Base-by-base conservation (phyloP, 352 stramenopile species). In the Pseudoperonospora humuli region DNA sequence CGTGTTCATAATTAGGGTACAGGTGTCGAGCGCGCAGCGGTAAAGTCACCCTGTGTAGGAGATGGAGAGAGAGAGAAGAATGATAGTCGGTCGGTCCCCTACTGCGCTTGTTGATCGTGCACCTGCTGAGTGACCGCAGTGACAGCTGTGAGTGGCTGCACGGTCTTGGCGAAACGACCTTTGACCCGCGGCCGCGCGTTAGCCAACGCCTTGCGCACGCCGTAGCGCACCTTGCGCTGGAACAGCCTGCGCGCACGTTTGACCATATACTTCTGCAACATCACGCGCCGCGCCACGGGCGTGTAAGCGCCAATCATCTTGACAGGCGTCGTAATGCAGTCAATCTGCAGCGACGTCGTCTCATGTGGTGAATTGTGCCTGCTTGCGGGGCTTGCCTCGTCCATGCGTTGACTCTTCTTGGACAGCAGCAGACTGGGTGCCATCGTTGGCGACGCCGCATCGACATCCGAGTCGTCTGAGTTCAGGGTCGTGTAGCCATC, bases 111-210 rank as follows among this genome's bases (percentile, higher is more conserved):
- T 7, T 26, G 7, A 7, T 26, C 4, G 4, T 26, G 23, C 23
- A 26, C 23, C 42, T 52, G 35, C 45, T 68, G 60, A 8, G 69
- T 57, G 40, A 82, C 57, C 13, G 74, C 70, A 18, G 67, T 50
- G 17, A 73, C 75, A 17, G 75, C 78, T 5, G 75, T 90, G 40
- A 90, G 70, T 29, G 78, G 73, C 50, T 77, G 66, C 65, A 80
- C 70, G 3, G 78, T 90, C 70, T 90, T 90, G 45, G 87, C 75
- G 55, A 90, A 90, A 15, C 78, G 75, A 29, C 78, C 78, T 56
- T 86, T 90, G 28, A 87, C 75, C 7, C 78, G 70, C 19, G 78
- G 75, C 3, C 77, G 75, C 11, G 77, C 77, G 28, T 87, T 87
- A 35, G 78, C 78, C 27, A 87, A 66, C 36, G 78, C 86, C 41